Conservation (phyloP, 345 rosid genomes). For the Euphorbia pulcherrima region DNA sequence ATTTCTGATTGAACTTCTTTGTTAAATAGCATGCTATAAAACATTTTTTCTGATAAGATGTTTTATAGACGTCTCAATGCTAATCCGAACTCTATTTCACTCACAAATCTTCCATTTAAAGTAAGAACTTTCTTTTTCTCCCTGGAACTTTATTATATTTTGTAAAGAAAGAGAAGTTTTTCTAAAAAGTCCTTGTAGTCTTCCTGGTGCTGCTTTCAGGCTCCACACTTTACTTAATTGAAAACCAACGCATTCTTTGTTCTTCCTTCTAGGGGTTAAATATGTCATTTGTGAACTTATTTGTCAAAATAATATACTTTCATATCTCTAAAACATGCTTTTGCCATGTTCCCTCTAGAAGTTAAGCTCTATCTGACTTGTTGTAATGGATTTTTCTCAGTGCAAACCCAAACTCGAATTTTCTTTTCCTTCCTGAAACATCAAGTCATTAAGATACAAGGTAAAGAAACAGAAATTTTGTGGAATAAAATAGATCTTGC, state of each 20-base stretch:
- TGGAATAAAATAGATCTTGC: background rate
- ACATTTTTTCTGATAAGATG: background rate
- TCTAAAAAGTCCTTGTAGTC: no score
- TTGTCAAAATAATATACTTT: background rate
- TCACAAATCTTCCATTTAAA: background rate
- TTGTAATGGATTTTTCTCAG: background rate
- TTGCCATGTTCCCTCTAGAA: background rate
- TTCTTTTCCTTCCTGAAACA: background rate
- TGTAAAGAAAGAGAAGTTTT: background rate
- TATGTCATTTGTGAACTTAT: background rate
- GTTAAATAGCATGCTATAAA: no score
- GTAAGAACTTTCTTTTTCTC: background rate
- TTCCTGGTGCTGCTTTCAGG: background rate
- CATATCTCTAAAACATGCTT: background rate
- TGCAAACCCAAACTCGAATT: background rate
- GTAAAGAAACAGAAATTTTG: background rate
- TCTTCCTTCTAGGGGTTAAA: background rate
- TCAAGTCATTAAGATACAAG: background rate
- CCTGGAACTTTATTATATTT: background rate
- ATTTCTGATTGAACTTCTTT: no score
- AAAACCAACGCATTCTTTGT: background rate
- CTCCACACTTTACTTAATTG: background rate
- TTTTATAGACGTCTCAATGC: background rate
- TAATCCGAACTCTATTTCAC: no score
- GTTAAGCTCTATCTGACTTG: background rate